Percentiles rank a stretch among this genome's conserved stretches.
Conservation (phyloP, 257 asterid genomes). For the Jaltomata sinuosa region DNA sequence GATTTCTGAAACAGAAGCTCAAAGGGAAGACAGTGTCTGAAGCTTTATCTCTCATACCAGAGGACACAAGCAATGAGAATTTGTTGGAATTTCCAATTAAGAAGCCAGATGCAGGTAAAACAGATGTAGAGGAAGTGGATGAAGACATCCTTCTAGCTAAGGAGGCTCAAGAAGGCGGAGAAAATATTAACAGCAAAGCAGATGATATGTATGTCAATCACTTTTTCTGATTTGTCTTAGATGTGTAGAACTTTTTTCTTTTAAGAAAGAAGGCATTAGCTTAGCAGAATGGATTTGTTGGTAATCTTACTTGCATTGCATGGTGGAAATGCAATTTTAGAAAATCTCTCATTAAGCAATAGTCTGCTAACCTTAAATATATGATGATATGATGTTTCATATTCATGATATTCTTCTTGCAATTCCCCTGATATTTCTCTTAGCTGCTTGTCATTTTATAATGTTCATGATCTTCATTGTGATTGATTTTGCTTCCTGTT, state of each 20-base stretch:
- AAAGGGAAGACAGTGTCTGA: slow-evolving; percentile 54
- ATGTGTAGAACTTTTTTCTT: not conserved
- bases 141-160: slow-evolving; percentile 33
- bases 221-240: not conserved
- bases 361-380: not conserved
- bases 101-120: slow-evolving; percentile 12
- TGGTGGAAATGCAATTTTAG: not conserved
- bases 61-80: slow-evolving; percentile 22
- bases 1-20: slow-evolving; percentile 57
- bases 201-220: slow-evolving; percentile 34
- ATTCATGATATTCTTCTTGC: not conserved
- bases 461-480: not conserved
- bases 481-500: not conserved
- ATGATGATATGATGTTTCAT: not conserved
- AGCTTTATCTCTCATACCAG: slow-evolving; percentile 40
- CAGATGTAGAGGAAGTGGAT: slow-evolving; percentile 23
- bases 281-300: not conserved
- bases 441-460: not conserved
- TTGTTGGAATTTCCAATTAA: slow-evolving; percentile 20
- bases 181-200: slow-evolving; percentile 16
- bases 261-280: not conserved
- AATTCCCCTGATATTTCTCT: not conserved
- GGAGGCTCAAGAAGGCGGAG: slow-evolving; percentile 22
- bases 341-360: not conserved
- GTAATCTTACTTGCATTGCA: not conserved